phyloP scores from a whole-genome alignment of 768 basidiomycete species.

The Suillus americanus region DNA sequence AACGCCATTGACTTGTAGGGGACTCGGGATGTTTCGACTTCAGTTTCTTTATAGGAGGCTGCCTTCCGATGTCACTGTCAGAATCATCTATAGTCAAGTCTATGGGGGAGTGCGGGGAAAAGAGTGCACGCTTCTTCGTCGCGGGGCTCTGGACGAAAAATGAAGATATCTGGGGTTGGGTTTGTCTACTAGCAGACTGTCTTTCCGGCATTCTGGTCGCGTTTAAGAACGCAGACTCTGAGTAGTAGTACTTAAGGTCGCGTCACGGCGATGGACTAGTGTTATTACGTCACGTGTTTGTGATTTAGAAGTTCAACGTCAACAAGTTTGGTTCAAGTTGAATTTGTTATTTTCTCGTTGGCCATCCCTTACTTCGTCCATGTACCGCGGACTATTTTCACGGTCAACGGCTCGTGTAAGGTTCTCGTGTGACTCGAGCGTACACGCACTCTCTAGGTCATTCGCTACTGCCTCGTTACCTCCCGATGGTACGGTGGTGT shows the following conservation, averaged over 20 bases:
- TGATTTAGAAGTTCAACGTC: conserved; percentile 5
- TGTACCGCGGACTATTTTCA: conserved; percentile 1
- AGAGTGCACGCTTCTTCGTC: conserved; percentile 29
- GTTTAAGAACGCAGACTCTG: background rate
- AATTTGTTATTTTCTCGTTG: background rate
- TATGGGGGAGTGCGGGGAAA: conserved; percentile 35
- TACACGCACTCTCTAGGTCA: background rate
- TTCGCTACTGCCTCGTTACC: conserved; percentile 14
- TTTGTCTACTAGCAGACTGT: background rate
- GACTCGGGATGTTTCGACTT: conserved; percentile 22
- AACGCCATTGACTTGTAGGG: conserved; percentile 44
- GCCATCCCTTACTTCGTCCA: background rate
- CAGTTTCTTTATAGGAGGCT: conserved; percentile 29
- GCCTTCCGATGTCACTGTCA: conserved; percentile 18
- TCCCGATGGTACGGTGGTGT: conserved; percentile 45
- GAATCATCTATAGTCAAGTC: conserved; percentile 53
- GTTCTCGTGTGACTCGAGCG: background rate
- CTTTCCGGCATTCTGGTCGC: background rate
- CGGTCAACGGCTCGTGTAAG: background rate
- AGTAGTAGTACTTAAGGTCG: conserved; percentile 18
- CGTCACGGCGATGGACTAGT: conserved; percentile 21
- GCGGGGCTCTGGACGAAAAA: background rate
- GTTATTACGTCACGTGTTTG: conserved; percentile 23
- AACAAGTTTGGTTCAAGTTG: background rate
- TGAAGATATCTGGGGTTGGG: conserved; percentile 14